Evolutionary conservation across 1,284 basidiomycete genomes (phyloP).

Genomic region (Paramarasmius palmivorus): DNA sequence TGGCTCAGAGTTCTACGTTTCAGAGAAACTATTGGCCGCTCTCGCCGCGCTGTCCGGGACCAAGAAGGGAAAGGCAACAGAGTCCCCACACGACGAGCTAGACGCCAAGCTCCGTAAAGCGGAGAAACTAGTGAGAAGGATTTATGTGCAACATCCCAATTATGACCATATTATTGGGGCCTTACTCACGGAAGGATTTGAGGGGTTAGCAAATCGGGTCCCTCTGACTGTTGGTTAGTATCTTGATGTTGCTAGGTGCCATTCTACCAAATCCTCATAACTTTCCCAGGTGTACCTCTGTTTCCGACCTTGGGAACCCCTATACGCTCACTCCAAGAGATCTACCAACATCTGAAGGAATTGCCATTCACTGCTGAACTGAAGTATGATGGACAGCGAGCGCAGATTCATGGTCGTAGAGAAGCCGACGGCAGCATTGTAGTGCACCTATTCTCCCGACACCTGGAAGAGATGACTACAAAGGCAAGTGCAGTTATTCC

Average conservation of each 20-base stretch:
- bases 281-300: conserved; percentile 58
- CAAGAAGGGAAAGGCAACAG: conserved; percentile 40
- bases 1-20: conserved; percentile 36
- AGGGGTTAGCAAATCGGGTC: conserved; percentile 63
- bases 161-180: conserved; percentile 79
- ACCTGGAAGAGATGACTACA: conserved; percentile 91
- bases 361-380: conserved; percentile 78
- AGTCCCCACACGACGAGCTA: conserved; percentile 47
- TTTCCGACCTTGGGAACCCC: conserved; percentile 81
- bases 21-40: conserved; percentile 37
- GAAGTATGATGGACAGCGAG: conserved; percentile 88
- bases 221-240: conserved; percentile 73
- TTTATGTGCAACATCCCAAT: conserved; percentile 88
- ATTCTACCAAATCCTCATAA: background rate
- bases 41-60: conserved; percentile 26
- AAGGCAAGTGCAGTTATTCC: conserved; percentile 50
- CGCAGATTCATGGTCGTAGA: conserved; percentile 76
- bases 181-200: conserved; percentile 62
- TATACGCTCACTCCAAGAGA: conserved; percentile 81
- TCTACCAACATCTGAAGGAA: conserved; percentile 71
- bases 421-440: conserved; percentile 41
- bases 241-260: background rate
- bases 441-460: conserved; percentile 83
- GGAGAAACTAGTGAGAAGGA: conserved; percentile 68
- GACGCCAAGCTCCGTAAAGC: conserved; percentile 50